Evolutionary conservation across 257 asterid genomes (phyloP).

Genomic region (Anisodus acutangulus): DNA sequence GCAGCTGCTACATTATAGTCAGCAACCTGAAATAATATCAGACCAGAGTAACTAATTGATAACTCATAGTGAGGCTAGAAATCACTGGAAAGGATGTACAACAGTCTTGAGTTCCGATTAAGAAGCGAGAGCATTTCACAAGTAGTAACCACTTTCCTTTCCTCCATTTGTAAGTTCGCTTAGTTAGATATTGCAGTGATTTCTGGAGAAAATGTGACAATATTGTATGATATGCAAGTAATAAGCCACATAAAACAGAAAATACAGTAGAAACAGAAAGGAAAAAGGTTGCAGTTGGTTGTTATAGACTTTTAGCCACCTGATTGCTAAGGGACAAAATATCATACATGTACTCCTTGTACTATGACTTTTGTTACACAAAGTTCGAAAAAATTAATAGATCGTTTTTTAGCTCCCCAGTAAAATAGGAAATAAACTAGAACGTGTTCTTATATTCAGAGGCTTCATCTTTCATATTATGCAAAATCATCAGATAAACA

Average conservation of each 20-base stretch:
- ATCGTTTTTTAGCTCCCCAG: not conserved
- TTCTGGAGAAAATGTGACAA: not conserved
- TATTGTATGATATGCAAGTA: not conserved
- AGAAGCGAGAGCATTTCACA: not conserved
- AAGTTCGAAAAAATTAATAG: not conserved
- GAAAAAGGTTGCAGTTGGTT: not conserved
- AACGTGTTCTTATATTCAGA: not conserved
- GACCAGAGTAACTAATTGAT: not conserved
- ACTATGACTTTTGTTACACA: not conserved
- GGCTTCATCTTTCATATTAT: not conserved
- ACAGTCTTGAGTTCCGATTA: not conserved
- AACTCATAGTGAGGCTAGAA: not conserved
- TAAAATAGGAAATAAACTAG: slow-evolving; percentile 12
- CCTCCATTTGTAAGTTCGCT: not conserved
- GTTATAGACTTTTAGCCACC: slow-evolving; percentile 11
- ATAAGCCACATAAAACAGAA: not conserved
- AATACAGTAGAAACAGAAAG: not conserved
- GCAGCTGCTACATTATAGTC: slow-evolving; percentile 96
- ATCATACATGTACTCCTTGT: not conserved
- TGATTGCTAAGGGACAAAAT: not conserved
- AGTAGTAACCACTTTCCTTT: not conserved
- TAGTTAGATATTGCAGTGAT: not conserved
- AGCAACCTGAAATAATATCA: slow-evolving; percentile 66
- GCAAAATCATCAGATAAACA: slow-evolving; percentile 5
- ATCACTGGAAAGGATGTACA: slow-evolving; percentile 23